A percentile compares a stretch with the other conserved stretches of the same genome.
Conservation (phyloP, 176 grass and related monocot species). For the Echinochloa phyllopogon region DNA sequence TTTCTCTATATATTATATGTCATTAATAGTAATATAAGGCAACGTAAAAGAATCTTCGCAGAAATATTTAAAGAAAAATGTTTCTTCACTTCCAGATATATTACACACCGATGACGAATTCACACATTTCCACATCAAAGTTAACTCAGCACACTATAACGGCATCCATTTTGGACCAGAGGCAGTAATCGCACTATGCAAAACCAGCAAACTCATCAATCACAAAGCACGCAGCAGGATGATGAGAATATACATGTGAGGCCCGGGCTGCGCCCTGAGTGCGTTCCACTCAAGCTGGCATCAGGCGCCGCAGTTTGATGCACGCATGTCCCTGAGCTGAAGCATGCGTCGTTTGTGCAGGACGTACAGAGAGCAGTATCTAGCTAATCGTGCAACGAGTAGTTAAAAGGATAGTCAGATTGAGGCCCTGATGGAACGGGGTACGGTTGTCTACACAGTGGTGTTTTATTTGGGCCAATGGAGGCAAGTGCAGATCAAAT, state of each 20-base stretch:
- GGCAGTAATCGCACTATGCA: background rate
- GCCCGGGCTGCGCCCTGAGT: conserved; percentile 38
- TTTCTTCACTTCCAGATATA: background rate
- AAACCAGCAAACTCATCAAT: background rate
- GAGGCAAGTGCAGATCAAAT: conserved; percentile 30
- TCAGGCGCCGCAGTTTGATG: conserved; percentile 42
- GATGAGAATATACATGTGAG: conserved; percentile 18
- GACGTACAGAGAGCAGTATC: background rate
- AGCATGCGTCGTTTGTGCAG: conserved; percentile 20
- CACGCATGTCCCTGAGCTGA: conserved; percentile 34
- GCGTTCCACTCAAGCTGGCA: conserved; percentile 47
- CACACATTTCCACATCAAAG: background rate
- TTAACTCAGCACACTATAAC: background rate
- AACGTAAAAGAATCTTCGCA: background rate
- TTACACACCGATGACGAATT: background rate
- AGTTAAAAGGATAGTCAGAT: conserved; percentile 24
- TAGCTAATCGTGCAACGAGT: conserved; percentile 25
- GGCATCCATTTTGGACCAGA: background rate
- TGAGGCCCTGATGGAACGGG: background rate
- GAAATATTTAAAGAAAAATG: background rate
- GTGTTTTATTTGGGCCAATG: conserved; percentile 28
- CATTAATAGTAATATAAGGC: no score
- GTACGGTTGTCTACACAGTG: conserved; percentile 27
- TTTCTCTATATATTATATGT: no score
- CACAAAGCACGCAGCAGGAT: conserved; percentile 23